phyloP scores from a whole-genome alignment of 2,329 filamentous ascomycete species.

The Trichoderma sp. region DNA sequence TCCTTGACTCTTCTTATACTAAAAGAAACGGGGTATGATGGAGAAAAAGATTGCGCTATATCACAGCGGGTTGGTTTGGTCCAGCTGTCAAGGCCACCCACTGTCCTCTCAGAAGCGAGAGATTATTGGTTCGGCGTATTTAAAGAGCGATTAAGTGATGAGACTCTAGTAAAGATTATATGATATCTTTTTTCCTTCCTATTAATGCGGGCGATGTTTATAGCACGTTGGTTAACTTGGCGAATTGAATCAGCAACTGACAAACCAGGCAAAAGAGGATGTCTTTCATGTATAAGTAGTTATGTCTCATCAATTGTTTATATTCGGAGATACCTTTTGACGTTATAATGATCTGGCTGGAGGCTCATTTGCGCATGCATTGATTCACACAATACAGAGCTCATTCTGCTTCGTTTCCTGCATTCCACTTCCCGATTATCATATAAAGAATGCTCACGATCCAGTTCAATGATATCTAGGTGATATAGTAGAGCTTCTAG shows the following conservation, averaged over 20 bases:
- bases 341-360: no score
- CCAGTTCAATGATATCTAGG: no score
- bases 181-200: neutral
- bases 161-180: neutral
- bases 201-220: rapidly evolving
- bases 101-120: neutral
- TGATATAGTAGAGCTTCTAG: no score
- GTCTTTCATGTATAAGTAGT: no score
- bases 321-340: no score
- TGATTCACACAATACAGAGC: no score
- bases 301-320: no score
- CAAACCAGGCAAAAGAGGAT: neutral
- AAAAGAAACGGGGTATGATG: neutral
- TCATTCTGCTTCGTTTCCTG: no score
- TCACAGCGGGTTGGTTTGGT: neutral
- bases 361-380: no score
- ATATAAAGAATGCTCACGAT: no score
- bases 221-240: no score
- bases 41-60: neutral
- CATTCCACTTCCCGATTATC: no score
- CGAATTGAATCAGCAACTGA: neutral
- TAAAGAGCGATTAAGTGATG: neutral
- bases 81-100: neutral
- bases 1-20: neutral
- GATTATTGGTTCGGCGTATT: neutral